phyloP scores from a whole-genome alignment of 371 early-diverging fungal species.

The Circinella minor region DNA sequence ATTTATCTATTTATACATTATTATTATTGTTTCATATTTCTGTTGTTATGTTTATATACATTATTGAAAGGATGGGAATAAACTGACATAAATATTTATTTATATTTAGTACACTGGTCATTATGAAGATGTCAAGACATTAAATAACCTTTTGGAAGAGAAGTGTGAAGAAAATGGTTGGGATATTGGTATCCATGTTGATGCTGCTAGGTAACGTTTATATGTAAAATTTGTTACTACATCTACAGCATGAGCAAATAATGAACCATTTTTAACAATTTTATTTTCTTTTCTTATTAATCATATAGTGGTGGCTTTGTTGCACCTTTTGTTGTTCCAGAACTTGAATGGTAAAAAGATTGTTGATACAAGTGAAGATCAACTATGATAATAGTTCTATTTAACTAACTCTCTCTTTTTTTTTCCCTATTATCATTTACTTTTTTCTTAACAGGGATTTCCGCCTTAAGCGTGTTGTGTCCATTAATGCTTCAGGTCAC shows the following conservation, averaged over 20 bases:
- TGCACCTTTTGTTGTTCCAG: constrained; percentile 76
- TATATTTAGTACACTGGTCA: constrained; percentile 71
- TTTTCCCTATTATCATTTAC: too few species aligned
- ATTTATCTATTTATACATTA: too few species aligned
- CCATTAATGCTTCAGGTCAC: constrained; percentile 78
- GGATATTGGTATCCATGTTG: constrained; percentile 77
- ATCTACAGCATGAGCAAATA: too few species aligned
- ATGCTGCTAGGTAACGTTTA: constrained; percentile 64
- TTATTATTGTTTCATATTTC: constrained; percentile 7
- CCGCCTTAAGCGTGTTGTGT: constrained; percentile 65
- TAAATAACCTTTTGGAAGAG: constrained; percentile 63
- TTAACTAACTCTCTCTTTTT: too few species aligned
- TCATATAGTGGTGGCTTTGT: constrained; percentile 70
- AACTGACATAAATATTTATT: not conserved
- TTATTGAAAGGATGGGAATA: not conserved
- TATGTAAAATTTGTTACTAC: too few species aligned
- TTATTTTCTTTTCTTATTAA: not conserved
- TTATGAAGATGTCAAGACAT: constrained; percentile 73
- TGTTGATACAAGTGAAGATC: not conserved
- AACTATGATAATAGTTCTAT: not conserved
- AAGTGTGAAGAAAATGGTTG: constrained; percentile 58
- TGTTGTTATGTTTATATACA: not conserved
- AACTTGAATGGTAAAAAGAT: constrained; percentile 69
- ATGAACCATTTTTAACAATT: too few species aligned
- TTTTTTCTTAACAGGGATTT: constrained; percentile 47